These are phyloP conservation scores for Gamarada debralockiae DNA, from an alignment of 495 filamentous ascomycete species.

Conservation along the genomic window DNA sequence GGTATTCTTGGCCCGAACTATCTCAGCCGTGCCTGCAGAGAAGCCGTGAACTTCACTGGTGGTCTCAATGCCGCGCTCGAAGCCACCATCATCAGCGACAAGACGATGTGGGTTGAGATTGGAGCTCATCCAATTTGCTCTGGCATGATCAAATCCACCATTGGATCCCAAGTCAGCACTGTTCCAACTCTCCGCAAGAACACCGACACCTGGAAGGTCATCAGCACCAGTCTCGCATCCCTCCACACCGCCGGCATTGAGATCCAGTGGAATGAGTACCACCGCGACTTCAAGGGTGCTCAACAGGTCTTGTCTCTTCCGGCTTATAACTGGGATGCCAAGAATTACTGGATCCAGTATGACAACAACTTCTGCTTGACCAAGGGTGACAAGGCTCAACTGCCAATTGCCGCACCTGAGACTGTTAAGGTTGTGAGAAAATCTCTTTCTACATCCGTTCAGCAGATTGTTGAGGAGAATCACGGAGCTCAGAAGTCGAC, in stretches of 20 bases:
- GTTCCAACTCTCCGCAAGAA: conserved; percentile 47
- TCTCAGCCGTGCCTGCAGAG: conserved; percentile 59
- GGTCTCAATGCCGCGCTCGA: conserved; percentile 53
- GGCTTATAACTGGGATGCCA: conserved; percentile 71
- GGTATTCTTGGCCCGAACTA: conserved; percentile 51
- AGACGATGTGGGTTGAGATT: conserved; percentile 59
- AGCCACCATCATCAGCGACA: conserved; percentile 43
- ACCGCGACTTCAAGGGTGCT: conserved; percentile 59
- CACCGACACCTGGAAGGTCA: conserved; percentile 57
- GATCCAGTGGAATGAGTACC: conserved; percentile 73
- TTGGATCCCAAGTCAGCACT: conserved; percentile 51
- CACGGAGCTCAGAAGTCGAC: conserved; percentile 46
- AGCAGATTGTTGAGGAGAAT: conserved; percentile 51
- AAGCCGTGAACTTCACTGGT: conserved; percentile 67
- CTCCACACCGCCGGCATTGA: conserved; percentile 63
- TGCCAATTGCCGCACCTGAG: neutral
- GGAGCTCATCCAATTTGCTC: conserved; percentile 65
- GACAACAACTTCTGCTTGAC: conserved; percentile 61
- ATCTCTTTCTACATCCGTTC: conserved; percentile 37
- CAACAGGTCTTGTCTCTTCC: conserved; percentile 65
- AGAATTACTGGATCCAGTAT: conserved; percentile 83
- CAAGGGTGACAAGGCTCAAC: neutral
- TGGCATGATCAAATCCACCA: conserved; percentile 62
- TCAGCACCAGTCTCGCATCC: conserved; percentile 52
- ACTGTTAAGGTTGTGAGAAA: neutral